Evolutionary conservation across 108 stramenopile genomes (phyloP), one percentile per base, ranked within the genome.

Genomic region (Thalassiosira profunda): DNA sequence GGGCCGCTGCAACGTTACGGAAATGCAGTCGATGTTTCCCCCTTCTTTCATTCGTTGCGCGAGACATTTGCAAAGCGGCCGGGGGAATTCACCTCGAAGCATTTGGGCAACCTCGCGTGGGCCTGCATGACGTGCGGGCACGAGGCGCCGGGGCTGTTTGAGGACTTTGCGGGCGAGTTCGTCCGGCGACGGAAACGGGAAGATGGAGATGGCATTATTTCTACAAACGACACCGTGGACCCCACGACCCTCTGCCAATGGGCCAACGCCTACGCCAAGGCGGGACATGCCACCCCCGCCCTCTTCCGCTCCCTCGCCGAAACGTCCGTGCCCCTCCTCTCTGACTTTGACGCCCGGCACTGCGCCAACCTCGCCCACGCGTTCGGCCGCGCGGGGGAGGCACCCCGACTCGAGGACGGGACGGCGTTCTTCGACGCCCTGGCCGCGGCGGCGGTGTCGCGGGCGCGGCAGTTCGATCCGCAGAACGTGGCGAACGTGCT

Each of bases 231-330:
- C 8, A 12, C 24, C 37, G 4, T 63, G 17, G 59, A 68, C 24
- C 52, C 62, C 5, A 51, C 65, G 47, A 58, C 68, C 4, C 59
- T 77, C 25, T 70, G 63, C 25, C 67, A 68, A 49, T 51, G 63
- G 36, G 76, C 57, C 25, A 63, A 43, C 36, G 48, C 76, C 3
- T 77, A 64, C 45, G 67, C 68, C 15, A 77, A 77, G 35, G 67
- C 68, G n/a, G 63, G 63, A 8, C 56, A 64, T 20, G 44, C 35
- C 6, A 63, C 69, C 7, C 33, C 28, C 26, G 48, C 56, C 4
- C 31, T 77, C 4, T 77, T 64, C 40, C 31, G 30, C 5, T 21
- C 57, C 14, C 51, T 77, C 35, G 54, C 68, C 14, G 26, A 48
- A n/a, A 31, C 38, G 21, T 45, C 67, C 1, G 52, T 65, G 28